Conservation (phyloP, 805 yeast species). For the Monosporozyma yasuniensis region DNA sequence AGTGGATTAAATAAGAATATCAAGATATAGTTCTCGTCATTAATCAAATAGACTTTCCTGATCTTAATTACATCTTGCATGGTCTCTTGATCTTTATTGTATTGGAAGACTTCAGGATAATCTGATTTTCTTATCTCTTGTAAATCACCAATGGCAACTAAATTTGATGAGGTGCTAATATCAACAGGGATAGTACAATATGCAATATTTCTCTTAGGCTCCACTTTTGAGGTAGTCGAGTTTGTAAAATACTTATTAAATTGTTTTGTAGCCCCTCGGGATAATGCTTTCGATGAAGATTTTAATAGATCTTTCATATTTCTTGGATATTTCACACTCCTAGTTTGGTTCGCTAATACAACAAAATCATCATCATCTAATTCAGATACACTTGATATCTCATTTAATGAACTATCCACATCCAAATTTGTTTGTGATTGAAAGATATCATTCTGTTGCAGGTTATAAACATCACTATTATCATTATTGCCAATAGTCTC, state of each 20-base stretch:
- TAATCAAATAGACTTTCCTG: neutral
- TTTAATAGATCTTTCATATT: constrained; percentile 33
- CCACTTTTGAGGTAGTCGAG: constrained; percentile 68
- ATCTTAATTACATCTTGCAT: neutral
- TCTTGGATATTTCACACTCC: neutral
- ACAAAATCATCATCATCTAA: constrained; percentile 29
- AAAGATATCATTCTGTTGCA: neutral
- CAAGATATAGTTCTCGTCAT: constrained; percentile 53
- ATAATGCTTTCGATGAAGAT: constrained; percentile 64
- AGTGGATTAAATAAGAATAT: constrained; percentile 65
- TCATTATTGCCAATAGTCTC: too few species aligned
- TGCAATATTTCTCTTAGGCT: constrained; percentile 85
- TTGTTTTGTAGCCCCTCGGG: constrained; percentile 71
- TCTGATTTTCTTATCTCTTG: neutral
- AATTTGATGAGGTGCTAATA: constrained; percentile 24
- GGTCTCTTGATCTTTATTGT: neutral
- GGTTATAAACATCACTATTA: neutral
- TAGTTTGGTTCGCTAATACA: neutral
- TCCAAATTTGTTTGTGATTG: neutral
- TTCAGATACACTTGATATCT: constrained; percentile 83
- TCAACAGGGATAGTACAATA: constrained; percentile 59
- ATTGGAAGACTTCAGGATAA: constrained; percentile 1
- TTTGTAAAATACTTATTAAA: constrained; percentile 75
- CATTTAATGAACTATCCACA: constrained; percentile 46
- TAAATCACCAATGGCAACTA: neutral